These are phyloP conservation scores for Penicillium parvum DNA, from an alignment of 495 filamentous ascomycete species.

Conservation along the genomic window DNA sequence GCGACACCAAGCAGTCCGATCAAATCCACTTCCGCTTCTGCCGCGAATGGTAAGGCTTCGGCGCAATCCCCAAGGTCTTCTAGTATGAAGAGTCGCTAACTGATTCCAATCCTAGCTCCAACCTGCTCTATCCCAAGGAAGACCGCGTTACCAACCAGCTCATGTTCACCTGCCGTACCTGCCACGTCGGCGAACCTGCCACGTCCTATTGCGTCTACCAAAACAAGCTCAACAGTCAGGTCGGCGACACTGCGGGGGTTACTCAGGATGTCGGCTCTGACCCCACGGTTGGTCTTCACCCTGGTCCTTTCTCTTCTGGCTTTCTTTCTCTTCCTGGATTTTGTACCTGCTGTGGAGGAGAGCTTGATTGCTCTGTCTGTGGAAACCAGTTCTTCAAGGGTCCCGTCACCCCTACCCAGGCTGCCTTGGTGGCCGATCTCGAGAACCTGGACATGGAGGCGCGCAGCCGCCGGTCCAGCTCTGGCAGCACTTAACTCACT, in stretches of 20 bases:
- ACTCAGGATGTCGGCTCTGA: constrained; percentile 94
- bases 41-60: constrained; percentile 72
- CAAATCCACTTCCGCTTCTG: constrained; percentile 96
- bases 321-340: constrained; percentile 30
- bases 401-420: constrained; percentile 12
- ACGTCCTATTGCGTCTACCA: constrained; percentile 83
- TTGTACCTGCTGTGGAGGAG: constrained; percentile 51
- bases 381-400: too few relatives aligned
- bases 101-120: constrained; percentile 56
- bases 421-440: constrained; percentile 9
- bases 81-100: background rate
- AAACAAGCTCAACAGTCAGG: constrained; percentile 81
- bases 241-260: constrained; percentile 93
- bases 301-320: background rate
- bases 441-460: background rate
- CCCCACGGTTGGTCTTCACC: constrained; percentile 89
- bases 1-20: constrained; percentile 56
- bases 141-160: constrained; percentile 61
- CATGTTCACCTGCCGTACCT: constrained; percentile 83
- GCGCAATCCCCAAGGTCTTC: background rate
- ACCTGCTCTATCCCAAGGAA: constrained; percentile 97
- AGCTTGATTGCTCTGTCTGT: constrained; percentile 47
- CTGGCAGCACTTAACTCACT: background rate
- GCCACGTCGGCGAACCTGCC: constrained; percentile 83
- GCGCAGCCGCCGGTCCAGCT: background rate